These are phyloP conservation scores for Pholiota molesta DNA, from an alignment of 768 basidiomycete species.

Conservation along the genomic window DNA sequence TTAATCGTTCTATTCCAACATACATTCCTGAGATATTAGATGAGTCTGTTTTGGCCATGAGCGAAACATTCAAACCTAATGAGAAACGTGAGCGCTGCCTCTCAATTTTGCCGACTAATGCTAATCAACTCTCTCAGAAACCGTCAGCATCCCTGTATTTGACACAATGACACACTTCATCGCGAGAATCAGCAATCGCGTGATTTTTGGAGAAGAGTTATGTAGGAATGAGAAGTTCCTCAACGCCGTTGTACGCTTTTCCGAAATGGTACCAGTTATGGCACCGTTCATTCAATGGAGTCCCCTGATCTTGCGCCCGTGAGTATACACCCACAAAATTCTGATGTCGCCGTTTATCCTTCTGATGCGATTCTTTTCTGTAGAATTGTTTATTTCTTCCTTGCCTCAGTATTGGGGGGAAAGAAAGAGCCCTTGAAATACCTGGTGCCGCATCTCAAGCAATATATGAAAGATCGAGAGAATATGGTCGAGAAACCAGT, in stretches of 20 bases:
- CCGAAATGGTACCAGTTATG: conserved; percentile 35
- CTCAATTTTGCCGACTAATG: background rate
- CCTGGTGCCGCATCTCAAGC: conserved; percentile 32
- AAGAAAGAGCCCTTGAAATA: conserved; percentile 32
- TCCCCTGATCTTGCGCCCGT: conserved; percentile 34
- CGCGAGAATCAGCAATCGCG: conserved; percentile 40
- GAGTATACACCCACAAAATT: conserved; percentile 11
- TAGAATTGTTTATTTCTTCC: conserved; percentile 34
- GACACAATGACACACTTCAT: conserved; percentile 41
- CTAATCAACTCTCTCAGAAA: conserved; percentile 21
- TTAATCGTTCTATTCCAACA: conserved; percentile 38
- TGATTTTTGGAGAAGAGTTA: conserved; percentile 36
- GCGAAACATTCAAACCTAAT: conserved; percentile 26
- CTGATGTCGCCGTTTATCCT: background rate
- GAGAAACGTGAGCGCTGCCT: background rate
- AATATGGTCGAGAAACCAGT: conserved; percentile 29
- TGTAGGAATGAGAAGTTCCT: conserved; percentile 39
- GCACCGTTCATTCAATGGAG: conserved; percentile 38
- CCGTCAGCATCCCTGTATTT: conserved; percentile 30
- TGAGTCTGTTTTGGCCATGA: conserved; percentile 34
- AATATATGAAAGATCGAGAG: conserved; percentile 27
- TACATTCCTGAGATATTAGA: conserved; percentile 40
- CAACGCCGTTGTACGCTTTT: conserved; percentile 36
- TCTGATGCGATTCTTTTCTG: background rate
- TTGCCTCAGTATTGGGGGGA: conserved; percentile 36